Evolutionary conservation across 495 filamentous ascomycete species (phyloP), one percentile per base, ranked within the genome.

Genomic region (Penicillium pancosmium): DNA sequence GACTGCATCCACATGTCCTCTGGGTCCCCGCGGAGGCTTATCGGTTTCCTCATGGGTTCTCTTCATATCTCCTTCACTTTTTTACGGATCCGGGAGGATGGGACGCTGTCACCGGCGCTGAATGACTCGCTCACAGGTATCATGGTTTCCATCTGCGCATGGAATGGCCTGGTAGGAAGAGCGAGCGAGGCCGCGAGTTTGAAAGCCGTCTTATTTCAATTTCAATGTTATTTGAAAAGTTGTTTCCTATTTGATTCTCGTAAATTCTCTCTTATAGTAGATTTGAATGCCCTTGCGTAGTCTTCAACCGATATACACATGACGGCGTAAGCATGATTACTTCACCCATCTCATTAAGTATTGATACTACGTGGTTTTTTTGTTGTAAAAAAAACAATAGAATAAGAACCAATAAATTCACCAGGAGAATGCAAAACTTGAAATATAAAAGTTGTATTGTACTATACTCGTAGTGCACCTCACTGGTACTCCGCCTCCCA

Each of bases 1-100:
- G 76, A 78, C 71, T 78, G 68, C 75, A 71, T 73, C 68, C 68
- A 68, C 66, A 71, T 67, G 64, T 72, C 68, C 67, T 74, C 69
- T 73, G 62, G 69, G 69, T 68, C 72, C 36, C 69, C 69, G 69
- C 67, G 68, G 71, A 74, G 71, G 67, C 64, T 68, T 58, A 69
- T 63, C 61, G 64, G 67, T 64, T 60, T 59, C 59, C 68, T 65
- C 62, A 62, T 48, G 46, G 46, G 46, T 27, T 70, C 65, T 70
- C 61, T 66, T 65, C 63, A 31, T 68, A 50, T 66, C 69, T 71
- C 57, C 69, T 61, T 70, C 57, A 61, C 56, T 56, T 72, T 71
- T 10, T 73, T 68, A 74, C 68, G 74, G 74, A 75, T 72, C 78
- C 68, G 65, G 68, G 73, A 71, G 74, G 70, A 71, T 73, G 58